These are phyloP conservation scores for Pseudogymnoascus sp. DNA, from an alignment of 2,329 filamentous ascomycete species.

Conservation along the genomic window DNA sequence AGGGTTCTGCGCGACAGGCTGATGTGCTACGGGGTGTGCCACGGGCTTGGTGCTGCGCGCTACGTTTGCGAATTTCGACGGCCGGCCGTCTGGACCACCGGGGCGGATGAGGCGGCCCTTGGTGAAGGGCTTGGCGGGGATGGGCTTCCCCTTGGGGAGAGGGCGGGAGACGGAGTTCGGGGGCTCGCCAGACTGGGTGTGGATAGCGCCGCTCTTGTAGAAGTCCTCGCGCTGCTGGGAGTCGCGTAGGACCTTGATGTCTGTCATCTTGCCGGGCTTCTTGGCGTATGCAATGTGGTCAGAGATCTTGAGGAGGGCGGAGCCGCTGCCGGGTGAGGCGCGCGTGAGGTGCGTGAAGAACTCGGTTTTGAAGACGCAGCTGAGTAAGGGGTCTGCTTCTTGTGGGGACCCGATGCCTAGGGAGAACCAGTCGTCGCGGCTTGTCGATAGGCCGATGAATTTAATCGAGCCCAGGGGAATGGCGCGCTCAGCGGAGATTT, in stretches of 20 bases:
- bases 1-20: conserved; percentile 6
- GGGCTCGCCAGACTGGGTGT: conserved; percentile 78
- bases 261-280: conserved; percentile 87
- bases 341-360: conserved; percentile 88
- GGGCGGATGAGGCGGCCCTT: conserved; percentile 87
- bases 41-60: conserved; percentile 32
- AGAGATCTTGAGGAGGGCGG: conserved; percentile 70
- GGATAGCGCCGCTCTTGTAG: conserved; percentile 91
- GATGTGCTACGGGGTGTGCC: conserved; percentile 18
- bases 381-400: conserved; percentile 88
- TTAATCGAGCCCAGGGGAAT: conserved; percentile 85
- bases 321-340: conserved; percentile 64
- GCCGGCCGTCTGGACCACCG: conserved; percentile 76
- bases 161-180: conserved; percentile 75
- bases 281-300: conserved; percentile 91
- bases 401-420: conserved; percentile 83
- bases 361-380: conserved; percentile 93
- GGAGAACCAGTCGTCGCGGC: conserved; percentile 95
- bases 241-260: conserved; percentile 87
- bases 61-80: conserved; percentile 60
- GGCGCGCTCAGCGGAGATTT: conserved; percentile 74
- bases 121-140: conserved; percentile 84
- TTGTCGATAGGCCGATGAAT: conserved; percentile 71
- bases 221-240: conserved; percentile 68
- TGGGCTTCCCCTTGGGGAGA: conserved; percentile 79